phyloP scores from a whole-genome alignment of 345 rosid genomes.

The Hevea brasiliensis region DNA sequence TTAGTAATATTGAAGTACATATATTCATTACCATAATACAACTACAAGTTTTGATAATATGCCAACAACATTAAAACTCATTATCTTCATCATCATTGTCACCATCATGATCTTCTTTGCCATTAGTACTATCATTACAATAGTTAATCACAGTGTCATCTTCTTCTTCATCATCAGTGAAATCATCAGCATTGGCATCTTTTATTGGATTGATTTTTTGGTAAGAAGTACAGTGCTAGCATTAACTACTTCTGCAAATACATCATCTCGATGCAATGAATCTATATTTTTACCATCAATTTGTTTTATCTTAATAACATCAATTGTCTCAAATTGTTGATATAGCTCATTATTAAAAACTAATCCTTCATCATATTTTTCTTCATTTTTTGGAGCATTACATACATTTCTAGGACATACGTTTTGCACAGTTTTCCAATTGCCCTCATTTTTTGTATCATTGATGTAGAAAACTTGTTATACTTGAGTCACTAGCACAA shows the following conservation, averaged over 20 bases:
- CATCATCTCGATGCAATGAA: background rate
- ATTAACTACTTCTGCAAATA: background rate
- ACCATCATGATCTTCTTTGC: background rate
- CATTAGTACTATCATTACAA: background rate
- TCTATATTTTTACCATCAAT: background rate
- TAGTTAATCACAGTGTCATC: background rate
- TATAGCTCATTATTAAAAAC: background rate
- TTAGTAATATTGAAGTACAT: no score
- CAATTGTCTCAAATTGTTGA: background rate
- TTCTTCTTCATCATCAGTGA: background rate
- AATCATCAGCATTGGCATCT: background rate
- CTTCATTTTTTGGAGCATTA: background rate
- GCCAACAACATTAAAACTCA: no score
- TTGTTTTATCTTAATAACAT: background rate
- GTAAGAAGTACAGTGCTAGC: background rate
- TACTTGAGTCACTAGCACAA: conserved; percentile 6
- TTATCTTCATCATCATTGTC: no score
- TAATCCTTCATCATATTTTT: background rate
- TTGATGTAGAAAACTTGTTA: background rate
- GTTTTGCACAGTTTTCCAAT: background rate
- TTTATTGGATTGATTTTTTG: background rate
- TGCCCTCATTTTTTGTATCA: background rate
- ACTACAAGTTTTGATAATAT: no score
- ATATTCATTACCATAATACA: no score
- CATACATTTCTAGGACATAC: background rate